Conservation (phyloP, 306 rosid genomes). For the Abrus pulchellus region DNA sequence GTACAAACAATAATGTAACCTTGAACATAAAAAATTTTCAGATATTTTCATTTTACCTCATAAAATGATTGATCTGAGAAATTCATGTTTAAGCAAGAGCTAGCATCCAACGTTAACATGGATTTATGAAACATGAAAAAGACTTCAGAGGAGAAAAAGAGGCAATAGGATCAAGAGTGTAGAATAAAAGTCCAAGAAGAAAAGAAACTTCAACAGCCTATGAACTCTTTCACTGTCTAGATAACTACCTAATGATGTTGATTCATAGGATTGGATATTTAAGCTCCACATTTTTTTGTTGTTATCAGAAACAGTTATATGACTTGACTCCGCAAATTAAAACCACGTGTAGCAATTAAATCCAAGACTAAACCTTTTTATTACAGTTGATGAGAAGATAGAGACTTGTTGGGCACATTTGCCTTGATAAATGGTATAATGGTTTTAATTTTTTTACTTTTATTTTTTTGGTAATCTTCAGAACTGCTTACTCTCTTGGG, state of each 20-base stretch:
- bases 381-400: not conserved
- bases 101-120: constrained; percentile 5
- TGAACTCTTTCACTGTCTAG: constrained; percentile 4
- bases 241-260: constrained; percentile 37
- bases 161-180: constrained; percentile 15
- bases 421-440: not conserved
- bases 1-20: constrained; percentile 25
- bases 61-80: constrained; percentile 37
- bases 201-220: constrained; percentile 24
- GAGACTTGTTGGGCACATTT: not conserved
- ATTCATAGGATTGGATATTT: constrained; percentile 32
- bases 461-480: constrained; percentile 38
- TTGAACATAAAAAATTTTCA: constrained; percentile 1
- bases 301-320: constrained; percentile 16
- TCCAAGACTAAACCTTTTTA: not conserved
- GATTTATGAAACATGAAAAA: constrained; percentile 36
- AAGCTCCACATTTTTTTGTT: not conserved
- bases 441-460: not conserved
- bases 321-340: not conserved
- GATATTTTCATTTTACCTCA: constrained; percentile 29
- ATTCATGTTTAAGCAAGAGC: constrained; percentile 26
- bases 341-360: constrained; percentile 26
- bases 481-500: constrained; percentile 71
- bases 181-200: constrained; percentile 9
- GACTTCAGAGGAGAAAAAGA: constrained; percentile 18